phyloP scores from a whole-genome alignment of 352 stramenopile species.

The Globisporangium paddicum region DNA sequence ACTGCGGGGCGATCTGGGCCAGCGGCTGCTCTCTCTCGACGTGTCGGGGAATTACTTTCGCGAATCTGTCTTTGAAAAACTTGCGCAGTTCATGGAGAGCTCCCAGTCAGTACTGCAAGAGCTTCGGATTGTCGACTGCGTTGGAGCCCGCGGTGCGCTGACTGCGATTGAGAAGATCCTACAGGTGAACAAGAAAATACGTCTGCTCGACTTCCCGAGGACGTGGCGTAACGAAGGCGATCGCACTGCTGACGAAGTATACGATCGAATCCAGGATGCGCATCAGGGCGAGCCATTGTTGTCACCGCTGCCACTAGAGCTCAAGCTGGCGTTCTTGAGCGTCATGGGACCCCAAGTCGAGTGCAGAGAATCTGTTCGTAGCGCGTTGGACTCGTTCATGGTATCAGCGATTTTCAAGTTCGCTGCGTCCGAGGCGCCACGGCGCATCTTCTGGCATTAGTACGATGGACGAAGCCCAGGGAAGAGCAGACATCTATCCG shows the following conservation, averaged over 20 bases:
- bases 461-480: not conserved
- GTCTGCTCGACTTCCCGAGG: not conserved
- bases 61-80: not conserved
- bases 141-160: not conserved
- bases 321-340: constrained; percentile 11
- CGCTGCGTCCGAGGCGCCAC: not conserved
- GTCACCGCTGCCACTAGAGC: not conserved
- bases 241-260: not conserved
- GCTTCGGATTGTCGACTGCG: not conserved
- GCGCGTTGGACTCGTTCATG: constrained; percentile 3
- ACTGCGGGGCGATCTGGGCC: not conserved
- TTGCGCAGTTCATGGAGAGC: not conserved
- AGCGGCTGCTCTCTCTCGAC: not conserved
- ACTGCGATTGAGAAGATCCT: not conserved
- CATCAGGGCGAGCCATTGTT: not conserved
- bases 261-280: not conserved
- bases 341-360: not conserved
- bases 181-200: constrained; percentile 6
- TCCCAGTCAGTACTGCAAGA: constrained; percentile 1
- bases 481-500: too few species aligned
- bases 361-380: not conserved
- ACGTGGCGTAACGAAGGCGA: not conserved
- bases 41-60: not conserved
- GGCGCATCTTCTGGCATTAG: constrained; percentile 3
- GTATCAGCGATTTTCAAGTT: constrained; percentile 10